Conservation (phyloP, 306 rosid species). For the Casuarina cunninghamiana region DNA sequence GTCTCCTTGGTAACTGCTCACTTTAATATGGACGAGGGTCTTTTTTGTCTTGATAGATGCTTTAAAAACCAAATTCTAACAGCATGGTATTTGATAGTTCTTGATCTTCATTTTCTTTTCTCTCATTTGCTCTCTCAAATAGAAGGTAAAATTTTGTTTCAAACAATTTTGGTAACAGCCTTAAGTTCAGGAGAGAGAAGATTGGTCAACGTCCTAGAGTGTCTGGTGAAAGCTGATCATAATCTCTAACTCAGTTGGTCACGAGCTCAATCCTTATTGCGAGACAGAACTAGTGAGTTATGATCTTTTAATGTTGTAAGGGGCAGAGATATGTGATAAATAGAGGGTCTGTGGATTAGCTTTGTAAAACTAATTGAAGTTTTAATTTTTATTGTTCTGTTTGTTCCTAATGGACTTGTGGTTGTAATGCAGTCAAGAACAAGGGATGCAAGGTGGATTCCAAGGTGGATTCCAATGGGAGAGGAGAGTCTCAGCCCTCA, state of each 20-base stretch:
- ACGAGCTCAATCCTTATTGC: slow-evolving; percentile 4
- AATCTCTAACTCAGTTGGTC: neutral
- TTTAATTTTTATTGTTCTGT: neutral
- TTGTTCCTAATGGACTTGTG: slow-evolving; percentile 5
- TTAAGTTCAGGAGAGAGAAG: slow-evolving; percentile 1
- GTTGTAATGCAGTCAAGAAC: slow-evolving; percentile 44
- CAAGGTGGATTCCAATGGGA: slow-evolving; percentile 33
- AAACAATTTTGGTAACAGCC: neutral
- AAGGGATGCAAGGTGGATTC: slow-evolving; percentile 38
- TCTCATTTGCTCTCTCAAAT: neutral
- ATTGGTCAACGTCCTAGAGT: slow-evolving; percentile 1
- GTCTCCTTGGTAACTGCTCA: neutral
- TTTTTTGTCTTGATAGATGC: neutral
- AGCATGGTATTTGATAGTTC: neutral
- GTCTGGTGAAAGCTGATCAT: slow-evolving; percentile 1
- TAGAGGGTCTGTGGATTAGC: neutral
- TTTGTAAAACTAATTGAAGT: neutral
- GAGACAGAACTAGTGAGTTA: slow-evolving; percentile 6
- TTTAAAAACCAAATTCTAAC: neutral
- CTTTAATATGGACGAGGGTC: neutral
- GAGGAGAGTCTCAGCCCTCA: slow-evolving; percentile 31
- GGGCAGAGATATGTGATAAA: neutral
- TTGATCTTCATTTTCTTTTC: neutral
- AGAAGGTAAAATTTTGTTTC: neutral
- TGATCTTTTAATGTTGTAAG: neutral